Percentiles rank a stretch among this genome's conserved stretches.
Conservation (phyloP, 129 eudicot species). For the Flaveria ramosissima region DNA sequence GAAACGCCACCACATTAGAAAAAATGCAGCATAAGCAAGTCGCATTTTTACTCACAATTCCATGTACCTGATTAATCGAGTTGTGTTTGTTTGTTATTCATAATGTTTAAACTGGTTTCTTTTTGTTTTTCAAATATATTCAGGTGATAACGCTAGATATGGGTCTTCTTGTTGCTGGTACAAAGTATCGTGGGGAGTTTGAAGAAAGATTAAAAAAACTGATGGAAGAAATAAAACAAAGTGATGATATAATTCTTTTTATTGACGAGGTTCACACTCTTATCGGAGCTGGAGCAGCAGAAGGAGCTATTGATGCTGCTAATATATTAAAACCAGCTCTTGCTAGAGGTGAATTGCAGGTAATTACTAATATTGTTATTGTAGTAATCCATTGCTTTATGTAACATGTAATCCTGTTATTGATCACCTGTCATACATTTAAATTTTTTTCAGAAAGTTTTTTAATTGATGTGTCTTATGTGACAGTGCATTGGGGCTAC, state of each 20-base stretch:
- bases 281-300: constrained; percentile 62
- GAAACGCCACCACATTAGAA: too few relatives aligned
- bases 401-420: neutral
- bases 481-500: constrained; percentile 93
- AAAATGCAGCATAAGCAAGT: too few relatives aligned
- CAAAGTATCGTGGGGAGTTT: constrained; percentile 60
- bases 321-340: constrained; percentile 59
- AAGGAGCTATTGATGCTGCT: constrained; percentile 64
- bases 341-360: constrained; percentile 63
- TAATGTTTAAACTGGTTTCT: neutral
- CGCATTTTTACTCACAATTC: neutral
- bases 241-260: constrained; percentile 49
- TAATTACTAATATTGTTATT: constrained; percentile 4
- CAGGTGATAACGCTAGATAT: constrained; percentile 60
- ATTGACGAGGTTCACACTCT: constrained; percentile 57
- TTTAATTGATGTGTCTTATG: neutral
- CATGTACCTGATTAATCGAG: neutral
- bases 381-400: neutral
- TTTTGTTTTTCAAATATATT: constrained; percentile 9
- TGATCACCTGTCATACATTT: neutral
- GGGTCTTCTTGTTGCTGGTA: constrained; percentile 66
- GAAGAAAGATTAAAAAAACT: constrained; percentile 55
- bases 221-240: constrained; percentile 55
- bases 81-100: constrained; percentile 14
- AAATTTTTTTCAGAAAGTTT: neutral